These are phyloP conservation scores for Arthrobotrys musiformis DNA, from an alignment of 2,329 filamentous ascomycete genomes.

Conservation along the genomic window DNA sequence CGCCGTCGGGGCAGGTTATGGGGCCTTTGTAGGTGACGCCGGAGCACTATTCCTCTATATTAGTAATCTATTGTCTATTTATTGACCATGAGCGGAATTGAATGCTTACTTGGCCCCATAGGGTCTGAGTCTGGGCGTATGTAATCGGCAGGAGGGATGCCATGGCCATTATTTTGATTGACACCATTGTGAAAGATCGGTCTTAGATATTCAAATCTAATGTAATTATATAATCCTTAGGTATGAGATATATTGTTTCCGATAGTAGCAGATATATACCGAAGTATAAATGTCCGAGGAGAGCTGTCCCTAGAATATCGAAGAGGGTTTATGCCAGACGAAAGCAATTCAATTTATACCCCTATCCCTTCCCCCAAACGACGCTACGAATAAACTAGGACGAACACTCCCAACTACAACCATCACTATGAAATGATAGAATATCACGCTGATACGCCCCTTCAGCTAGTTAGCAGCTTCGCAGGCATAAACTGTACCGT, in stretches of 20 bases:
- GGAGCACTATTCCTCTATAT: background rate
- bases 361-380: too few relatives aligned
- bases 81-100: background rate
- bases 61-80: too few relatives aligned
- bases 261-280: background rate
- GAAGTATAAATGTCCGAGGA: background rate
- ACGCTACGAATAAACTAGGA: background rate
- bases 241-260: background rate
- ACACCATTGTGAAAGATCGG: conserved; percentile 6
- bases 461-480: too few relatives aligned
- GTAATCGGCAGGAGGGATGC: background rate
- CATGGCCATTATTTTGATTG: conserved; percentile 1
- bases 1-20: conserved; percentile 1
- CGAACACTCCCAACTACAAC: background rate
- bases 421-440: background rate
- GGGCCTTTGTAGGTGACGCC: conserved; percentile 28
- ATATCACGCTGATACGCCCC: too few relatives aligned
- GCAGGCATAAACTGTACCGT: background rate
- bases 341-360: conserved; percentile 10
- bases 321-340: background rate
- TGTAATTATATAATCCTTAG: background rate
- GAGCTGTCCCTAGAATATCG: background rate
- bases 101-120: conserved; percentile 34
- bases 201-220: background rate
- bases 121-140: conserved; percentile 25